Conservation (phyloP, 2,329 filamentous ascomycete genomes). For the Xylaria sp. region DNA sequence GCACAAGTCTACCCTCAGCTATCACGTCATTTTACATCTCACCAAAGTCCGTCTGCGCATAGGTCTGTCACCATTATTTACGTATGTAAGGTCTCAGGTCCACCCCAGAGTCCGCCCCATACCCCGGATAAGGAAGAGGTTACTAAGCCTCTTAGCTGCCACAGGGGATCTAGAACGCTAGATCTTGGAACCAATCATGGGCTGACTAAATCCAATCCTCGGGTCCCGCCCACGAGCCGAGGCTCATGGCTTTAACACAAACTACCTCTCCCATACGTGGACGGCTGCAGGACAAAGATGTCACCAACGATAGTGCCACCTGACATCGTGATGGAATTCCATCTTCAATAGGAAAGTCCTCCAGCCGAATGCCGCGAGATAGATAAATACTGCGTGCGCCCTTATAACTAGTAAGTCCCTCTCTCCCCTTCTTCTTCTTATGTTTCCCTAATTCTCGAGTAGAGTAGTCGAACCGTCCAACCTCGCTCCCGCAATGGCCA, state of each 20-base stretch:
- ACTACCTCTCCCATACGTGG: not conserved
- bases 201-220: slow-evolving; percentile 25
- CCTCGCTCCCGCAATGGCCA: slow-evolving; percentile 42
- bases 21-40: too few species aligned
- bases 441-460: not conserved
- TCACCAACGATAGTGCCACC: slow-evolving; percentile 21
- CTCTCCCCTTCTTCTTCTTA: not conserved
- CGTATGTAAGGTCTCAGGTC: not conserved
- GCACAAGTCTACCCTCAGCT: too few species aligned
- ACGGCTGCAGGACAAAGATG: not conserved
- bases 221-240: slow-evolving; percentile 23
- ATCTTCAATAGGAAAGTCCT: slow-evolving; percentile 19
- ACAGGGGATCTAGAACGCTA: not conserved
- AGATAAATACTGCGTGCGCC: slow-evolving; percentile 18
- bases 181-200: slow-evolving; percentile 26
- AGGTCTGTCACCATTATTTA: not conserved
- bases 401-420: not conserved
- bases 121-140: slow-evolving; percentile 26
- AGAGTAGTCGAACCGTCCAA: not conserved
- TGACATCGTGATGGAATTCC: slow-evolving; percentile 9
- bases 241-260: slow-evolving; percentile 26
- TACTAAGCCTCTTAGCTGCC: not conserved
- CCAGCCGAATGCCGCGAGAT: slow-evolving; percentile 14
- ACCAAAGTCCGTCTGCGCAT: too few species aligned
- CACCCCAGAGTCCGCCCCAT: slow-evolving; percentile 4